Conservation (phyloP, 371 early-diverging fungal genomes). For the Enteropsectra breve region DNA sequence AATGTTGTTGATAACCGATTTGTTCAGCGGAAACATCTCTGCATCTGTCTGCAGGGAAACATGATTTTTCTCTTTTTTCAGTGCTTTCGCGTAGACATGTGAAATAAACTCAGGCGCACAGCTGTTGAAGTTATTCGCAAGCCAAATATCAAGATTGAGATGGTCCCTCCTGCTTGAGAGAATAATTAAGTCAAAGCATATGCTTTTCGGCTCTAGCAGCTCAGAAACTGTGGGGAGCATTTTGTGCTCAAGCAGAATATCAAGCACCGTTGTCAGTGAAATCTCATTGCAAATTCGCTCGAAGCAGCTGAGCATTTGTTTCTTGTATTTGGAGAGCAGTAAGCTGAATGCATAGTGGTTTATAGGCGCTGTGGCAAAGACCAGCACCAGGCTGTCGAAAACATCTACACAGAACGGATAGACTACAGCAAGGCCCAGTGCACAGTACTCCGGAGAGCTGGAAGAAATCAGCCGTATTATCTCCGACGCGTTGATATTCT, state of each 20-base stretch:
- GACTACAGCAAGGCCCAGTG: conserved; percentile 37
- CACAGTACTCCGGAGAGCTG: conserved; percentile 45
- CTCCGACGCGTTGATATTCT: conserved; percentile 6
- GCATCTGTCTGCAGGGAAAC: not conserved
- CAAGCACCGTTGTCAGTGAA: conserved; percentile 38
- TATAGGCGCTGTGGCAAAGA: conserved; percentile 24
- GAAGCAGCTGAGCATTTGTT: conserved; percentile 12
- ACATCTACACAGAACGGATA: conserved; percentile 29
- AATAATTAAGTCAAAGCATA: conserved; percentile 52
- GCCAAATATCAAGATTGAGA: conserved; percentile 49
- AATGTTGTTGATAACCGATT: conserved; percentile 22
- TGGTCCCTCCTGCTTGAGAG: conserved; percentile 46
- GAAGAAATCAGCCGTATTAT: conserved; percentile 28
- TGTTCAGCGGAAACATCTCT: conserved; percentile 42
- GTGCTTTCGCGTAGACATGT: conserved; percentile 16
- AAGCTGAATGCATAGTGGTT: conserved; percentile 34
- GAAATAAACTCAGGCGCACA: conserved; percentile 29
- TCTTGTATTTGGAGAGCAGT: conserved; percentile 29
- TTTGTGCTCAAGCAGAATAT: conserved; percentile 52
- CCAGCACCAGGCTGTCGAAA: conserved; percentile 32
- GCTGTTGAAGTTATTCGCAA: conserved; percentile 17
- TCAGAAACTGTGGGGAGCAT: conserved; percentile 42
- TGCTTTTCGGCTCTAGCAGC: conserved; percentile 24
- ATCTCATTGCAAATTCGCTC: conserved; percentile 11
- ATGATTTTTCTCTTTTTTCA: not conserved